These are phyloP conservation scores for Phytophthora ohioensis DNA, from an alignment of 352 stramenopile species.

Conservation along the genomic window DNA sequence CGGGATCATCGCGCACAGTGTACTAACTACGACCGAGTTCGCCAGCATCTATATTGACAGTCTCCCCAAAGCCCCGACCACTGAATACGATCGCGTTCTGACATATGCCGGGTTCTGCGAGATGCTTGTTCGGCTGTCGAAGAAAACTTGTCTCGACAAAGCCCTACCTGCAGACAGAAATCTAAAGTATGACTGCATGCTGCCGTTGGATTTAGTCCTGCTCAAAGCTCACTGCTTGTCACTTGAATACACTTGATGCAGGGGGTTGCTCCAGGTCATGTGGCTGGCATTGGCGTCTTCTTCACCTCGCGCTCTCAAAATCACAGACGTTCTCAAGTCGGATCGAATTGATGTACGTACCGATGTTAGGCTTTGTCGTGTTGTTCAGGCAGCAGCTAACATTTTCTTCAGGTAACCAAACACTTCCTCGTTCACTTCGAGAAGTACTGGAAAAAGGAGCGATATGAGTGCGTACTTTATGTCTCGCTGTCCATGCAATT, in stretches of 20 bases:
- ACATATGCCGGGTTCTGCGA: conserved; percentile 72
- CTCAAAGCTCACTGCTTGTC: not conserved
- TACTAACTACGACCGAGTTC: conserved; percentile 84
- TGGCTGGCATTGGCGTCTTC: conserved; percentile 72
- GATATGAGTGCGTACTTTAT: conserved; percentile 57
- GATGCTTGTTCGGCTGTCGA: conserved; percentile 68
- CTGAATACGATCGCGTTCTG: conserved; percentile 71
- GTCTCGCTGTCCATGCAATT: not conserved
- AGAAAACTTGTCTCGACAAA: conserved; percentile 52
- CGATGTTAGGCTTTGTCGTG: not conserved
- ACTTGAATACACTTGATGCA: conserved; percentile 21
- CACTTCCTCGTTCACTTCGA: conserved; percentile 79
- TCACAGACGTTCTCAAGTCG: conserved; percentile 78
- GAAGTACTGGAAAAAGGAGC: conserved; percentile 84
- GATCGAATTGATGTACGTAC: conserved; percentile 57
- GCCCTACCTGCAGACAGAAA: conserved; percentile 49
- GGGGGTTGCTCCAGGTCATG: conserved; percentile 84
- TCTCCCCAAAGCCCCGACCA: conserved; percentile 57
- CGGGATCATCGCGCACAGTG: conserved; percentile 76
- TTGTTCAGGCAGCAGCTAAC: not conserved
- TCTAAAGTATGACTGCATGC: conserved; percentile 57
- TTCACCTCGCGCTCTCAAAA: conserved; percentile 65
- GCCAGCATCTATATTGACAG: conserved; percentile 80
- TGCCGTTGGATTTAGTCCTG: not conserved
- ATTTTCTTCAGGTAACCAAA: conserved; percentile 54